These are phyloP conservation scores for Verticillium tricorpus DNA, from an alignment of 2,329 filamentous ascomycete genomes.

Conservation along the genomic window DNA sequence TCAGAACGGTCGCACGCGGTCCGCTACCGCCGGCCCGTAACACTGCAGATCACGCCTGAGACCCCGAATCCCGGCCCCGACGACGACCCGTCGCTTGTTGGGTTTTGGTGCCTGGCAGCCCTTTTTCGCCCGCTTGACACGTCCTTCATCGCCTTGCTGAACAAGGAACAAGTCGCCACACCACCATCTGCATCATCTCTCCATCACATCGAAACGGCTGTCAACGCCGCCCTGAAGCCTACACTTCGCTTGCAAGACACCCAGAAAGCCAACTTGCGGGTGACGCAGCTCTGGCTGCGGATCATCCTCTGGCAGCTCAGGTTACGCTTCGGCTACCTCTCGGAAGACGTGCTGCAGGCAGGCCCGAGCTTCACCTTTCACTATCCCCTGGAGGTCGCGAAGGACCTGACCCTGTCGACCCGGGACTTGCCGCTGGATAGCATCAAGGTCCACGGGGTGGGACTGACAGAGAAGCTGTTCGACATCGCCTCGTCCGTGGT, in stretches of 20 bases:
- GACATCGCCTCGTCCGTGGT: slow-evolving; percentile 39
- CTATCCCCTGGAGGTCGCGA: slow-evolving; percentile 37
- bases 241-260: slow-evolving; percentile 30
- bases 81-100: slow-evolving; percentile 24
- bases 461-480: slow-evolving; percentile 42
- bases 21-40: slow-evolving; percentile 37
- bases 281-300: slow-evolving; percentile 41
- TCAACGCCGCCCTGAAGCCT: slow-evolving; percentile 31
- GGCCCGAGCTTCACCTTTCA: slow-evolving; percentile 32
- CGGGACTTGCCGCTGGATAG: slow-evolving; percentile 31
- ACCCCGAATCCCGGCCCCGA: slow-evolving; percentile 25
- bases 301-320: slow-evolving; percentile 41
- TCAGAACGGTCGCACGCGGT: slow-evolving; percentile 41
- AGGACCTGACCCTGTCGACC: slow-evolving; percentile 32
- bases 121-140: slow-evolving; percentile 38
- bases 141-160: slow-evolving; percentile 34
- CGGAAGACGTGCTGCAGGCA: slow-evolving; percentile 21
- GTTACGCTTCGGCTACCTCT: slow-evolving; percentile 35
- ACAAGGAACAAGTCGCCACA: slow-evolving; percentile 28
- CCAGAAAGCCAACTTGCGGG: slow-evolving; percentile 37
- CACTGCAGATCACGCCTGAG: slow-evolving; percentile 34
- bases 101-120: slow-evolving; percentile 34
- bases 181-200: slow-evolving; percentile 25
- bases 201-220: slow-evolving; percentile 27
- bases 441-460: slow-evolving; percentile 38